These are phyloP conservation scores for Tricholoma terreum DNA, from an alignment of 768 basidiomycete species.

Conservation along the genomic window DNA sequence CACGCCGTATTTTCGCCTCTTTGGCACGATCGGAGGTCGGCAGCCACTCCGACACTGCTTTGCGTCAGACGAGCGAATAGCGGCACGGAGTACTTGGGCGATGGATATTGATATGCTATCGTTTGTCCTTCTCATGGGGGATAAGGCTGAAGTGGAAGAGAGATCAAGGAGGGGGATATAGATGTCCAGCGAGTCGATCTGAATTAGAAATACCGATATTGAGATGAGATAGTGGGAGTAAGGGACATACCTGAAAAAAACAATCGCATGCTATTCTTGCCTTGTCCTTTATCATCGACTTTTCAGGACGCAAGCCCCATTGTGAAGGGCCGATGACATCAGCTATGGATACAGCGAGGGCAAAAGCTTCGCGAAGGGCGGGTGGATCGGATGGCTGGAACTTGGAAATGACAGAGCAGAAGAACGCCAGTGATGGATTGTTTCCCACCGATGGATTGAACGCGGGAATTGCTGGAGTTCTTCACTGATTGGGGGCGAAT, in stretches of 20 bases:
- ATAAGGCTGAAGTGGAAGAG: slow-evolving; percentile 20
- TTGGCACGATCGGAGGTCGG: slow-evolving; percentile 52
- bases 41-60: slow-evolving; percentile 57
- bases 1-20: slow-evolving; percentile 48
- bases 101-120: slow-evolving; percentile 40
- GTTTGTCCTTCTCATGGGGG: slow-evolving; percentile 23
- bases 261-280: slow-evolving; percentile 54
- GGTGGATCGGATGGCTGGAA: slow-evolving; percentile 37
- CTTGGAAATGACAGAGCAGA: slow-evolving; percentile 53
- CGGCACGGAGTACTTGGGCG: slow-evolving; percentile 54
- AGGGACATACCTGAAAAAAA: not conserved
- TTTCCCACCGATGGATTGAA: too few relatives aligned
- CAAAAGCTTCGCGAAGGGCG: slow-evolving; percentile 51
- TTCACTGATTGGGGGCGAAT: too few relatives aligned
- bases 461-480: too few relatives aligned
- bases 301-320: slow-evolving; percentile 56
- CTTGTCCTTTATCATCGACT: slow-evolving; percentile 40
- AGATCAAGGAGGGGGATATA: slow-evolving; percentile 62
- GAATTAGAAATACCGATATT: not conserved
- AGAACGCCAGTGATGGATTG: too few relatives aligned
- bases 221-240: not conserved
- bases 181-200: slow-evolving; percentile 62
- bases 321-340: slow-evolving; percentile 68
- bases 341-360: slow-evolving; percentile 55
- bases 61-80: slow-evolving; percentile 47